A percentile compares a stretch with the other conserved stretches of the same genome.
phyloP scores from a whole-genome alignment of 169 alveolate species.

The Eimeria praecox region DNA sequence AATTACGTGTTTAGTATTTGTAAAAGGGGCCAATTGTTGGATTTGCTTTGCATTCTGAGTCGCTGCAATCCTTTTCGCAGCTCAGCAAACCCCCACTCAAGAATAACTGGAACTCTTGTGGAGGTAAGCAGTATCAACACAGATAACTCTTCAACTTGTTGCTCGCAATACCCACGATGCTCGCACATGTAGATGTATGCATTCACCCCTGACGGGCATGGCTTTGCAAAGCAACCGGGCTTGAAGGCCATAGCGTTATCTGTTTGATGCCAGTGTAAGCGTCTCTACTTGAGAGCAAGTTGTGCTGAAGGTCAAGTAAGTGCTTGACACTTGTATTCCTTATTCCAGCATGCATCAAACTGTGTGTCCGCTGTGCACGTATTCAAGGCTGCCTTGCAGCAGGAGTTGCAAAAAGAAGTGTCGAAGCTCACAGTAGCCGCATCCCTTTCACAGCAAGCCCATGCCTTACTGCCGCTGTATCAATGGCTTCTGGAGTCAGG shows the following conservation, averaged over 20 bases:
- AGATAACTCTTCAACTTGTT: background rate
- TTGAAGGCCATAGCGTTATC: background rate
- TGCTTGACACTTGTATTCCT: background rate
- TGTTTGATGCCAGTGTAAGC: background rate
- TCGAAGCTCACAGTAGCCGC: background rate
- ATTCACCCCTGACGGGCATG: background rate
- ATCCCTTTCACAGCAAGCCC: background rate
- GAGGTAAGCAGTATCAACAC: background rate
- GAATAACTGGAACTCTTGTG: no score
- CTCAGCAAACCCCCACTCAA: background rate
- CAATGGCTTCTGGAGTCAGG: background rate
- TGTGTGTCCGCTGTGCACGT: background rate
- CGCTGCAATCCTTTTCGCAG: background rate
- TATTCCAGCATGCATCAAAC: background rate
- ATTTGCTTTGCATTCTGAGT: background rate
- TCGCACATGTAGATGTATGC: background rate
- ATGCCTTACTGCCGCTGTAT: background rate
- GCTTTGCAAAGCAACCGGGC: background rate
- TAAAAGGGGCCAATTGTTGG: background rate
- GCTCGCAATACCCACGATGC: background rate
- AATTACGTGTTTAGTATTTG: background rate
- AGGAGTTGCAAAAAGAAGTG: background rate
- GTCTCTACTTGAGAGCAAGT: background rate
- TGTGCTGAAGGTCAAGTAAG: background rate
- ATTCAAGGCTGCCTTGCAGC: background rate